Evolutionary conservation across 192 early-diverging fungal species (phyloP).

Genomic region (Podila epicladia): DNA sequence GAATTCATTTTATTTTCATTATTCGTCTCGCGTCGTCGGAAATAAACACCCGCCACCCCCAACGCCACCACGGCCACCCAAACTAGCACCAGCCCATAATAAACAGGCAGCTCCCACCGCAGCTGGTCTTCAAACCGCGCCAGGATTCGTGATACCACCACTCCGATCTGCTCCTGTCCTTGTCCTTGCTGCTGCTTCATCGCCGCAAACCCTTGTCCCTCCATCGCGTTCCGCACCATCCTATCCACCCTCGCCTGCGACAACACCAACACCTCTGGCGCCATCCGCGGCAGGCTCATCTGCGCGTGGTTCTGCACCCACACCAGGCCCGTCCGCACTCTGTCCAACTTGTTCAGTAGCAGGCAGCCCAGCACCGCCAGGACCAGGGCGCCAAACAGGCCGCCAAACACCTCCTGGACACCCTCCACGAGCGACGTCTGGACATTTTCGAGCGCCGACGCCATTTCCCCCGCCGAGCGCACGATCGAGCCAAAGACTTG

Average conservation of each 20-base stretch:
- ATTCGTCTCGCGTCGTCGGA: no score
- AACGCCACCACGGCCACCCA: slow-evolving; percentile 7
- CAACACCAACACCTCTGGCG: slow-evolving; percentile 23
- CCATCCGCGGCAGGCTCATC: slow-evolving; percentile 13
- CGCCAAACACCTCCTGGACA: slow-evolving; percentile 20
- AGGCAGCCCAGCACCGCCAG: slow-evolving; percentile 31
- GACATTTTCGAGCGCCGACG: not conserved
- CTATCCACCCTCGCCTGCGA: slow-evolving; percentile 1
- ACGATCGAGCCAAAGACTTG: slow-evolving; percentile 18
- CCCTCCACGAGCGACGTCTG: slow-evolving; percentile 12
- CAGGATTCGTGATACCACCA: slow-evolving; percentile 5
- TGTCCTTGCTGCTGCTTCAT: not conserved
- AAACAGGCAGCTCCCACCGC: slow-evolving; percentile 14
- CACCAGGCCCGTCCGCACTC: slow-evolving; percentile 4
- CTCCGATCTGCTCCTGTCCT: not conserved
- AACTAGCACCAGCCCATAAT: slow-evolving; percentile 19
- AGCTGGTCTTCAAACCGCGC: slow-evolving; percentile 6
- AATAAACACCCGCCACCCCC: no score
- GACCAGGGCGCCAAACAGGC: slow-evolving; percentile 12
- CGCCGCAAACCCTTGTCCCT: not conserved
- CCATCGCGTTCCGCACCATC: not conserved
- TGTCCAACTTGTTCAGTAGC: slow-evolving; percentile 17
- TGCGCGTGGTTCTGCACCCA: slow-evolving; percentile 24
- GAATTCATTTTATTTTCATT: no score
- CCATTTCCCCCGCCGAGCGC: slow-evolving; percentile 10